Base-by-base conservation (phyloP, 2,329 filamentous ascomycete genomes). In the Cladophialophora immunda region DNA sequence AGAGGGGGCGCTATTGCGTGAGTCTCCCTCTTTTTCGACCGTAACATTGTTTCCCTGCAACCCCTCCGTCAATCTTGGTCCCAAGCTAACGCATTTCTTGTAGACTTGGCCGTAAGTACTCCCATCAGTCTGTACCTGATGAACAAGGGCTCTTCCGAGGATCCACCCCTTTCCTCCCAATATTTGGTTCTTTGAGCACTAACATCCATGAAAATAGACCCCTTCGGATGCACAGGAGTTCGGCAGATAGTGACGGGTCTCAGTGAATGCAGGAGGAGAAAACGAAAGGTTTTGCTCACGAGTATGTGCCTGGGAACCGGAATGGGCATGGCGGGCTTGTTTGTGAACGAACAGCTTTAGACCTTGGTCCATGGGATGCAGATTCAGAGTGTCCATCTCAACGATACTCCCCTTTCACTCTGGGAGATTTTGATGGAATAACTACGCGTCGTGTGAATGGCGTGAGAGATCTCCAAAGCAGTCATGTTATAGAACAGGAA, bases 1-100 rank as follows among this genome's bases (percentile, higher is more conserved):
- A 91, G 95, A 68, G 94, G 94, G 62, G 94, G 94, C 36, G 94
- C 94, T 1, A 97, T 97, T 78, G 94, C 94, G 5, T 80, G 97
- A 34, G 94, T 94, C 1, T 94, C 97, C 78, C 94, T 94, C 97
- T 50, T 4, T 50, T 50, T 50, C 9, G 1, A n/a, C 13, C 9
- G 17, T 19, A 19, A 22, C 4, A n/a, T n/a, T n/a, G n/a, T n/a
- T n/a, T n/a, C n/a, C n/a, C n/a, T n/a, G n/a, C n/a, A n/a, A n/a
- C n/a, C n/a, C 7, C n/a, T 45, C 38, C 3, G 22, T 50, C 45
- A 25, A 50, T 50, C 9, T 11, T 13, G 8, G 8, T 22, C 4
- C 8, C 38, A 41, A 6, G 15, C 45, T 50, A 50, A 50, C 22
- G 19, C 2, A 50, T 22, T 4, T 4, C 45, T 6, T 25, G 19